Base-by-base conservation (phyloP, 495 filamentous ascomycete species). In the Neurospora sp. region DNA sequence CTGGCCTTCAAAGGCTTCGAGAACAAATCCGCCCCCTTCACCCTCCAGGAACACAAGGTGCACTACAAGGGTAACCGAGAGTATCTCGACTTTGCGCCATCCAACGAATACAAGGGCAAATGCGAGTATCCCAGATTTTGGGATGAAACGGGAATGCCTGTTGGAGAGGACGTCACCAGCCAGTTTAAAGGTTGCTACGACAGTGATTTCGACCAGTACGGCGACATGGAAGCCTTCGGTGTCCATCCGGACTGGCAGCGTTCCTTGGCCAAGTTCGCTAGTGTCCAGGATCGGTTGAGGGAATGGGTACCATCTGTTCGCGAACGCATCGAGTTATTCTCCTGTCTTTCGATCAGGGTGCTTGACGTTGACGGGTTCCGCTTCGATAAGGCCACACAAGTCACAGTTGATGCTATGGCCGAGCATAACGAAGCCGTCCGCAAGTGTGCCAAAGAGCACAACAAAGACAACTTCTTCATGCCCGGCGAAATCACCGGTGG, bases 221-320 rank as follows among this genome's bases (percentile, higher is more conserved):
- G 90, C 42, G 89, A 91, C 74, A 87, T 86, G 37, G 89, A 89
- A 77, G 87, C 90, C 12, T 91, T 91, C 70, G 90, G 90, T 71
- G 87, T 88, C 27, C 91, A 84, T 70, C 90, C 90, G 9, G 89
- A 91, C 72, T 92, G 87, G 85, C 82, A 91, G 73, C 77, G 78
- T 18, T 85, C 91, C 74, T 81, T 93, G 40, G 86, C 90, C 8
- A 92, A 92, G 73, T 92, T 92, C 78, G 89, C 89, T 44, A 90
- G 85, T 42, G 91, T 92, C 2, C 91, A 93, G 78, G 91, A 93
- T 77, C 88, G 91, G 72, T 82, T 93, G n/a, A 85, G 91, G 38
- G 91, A 92, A 79, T 93, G 91, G 91, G 77, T 85, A 31, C 88
- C 89, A 0, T 84, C 82, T 69, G 91, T 92, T 9, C 82, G 85